phyloP scores from a whole-genome alignment of 2,329 filamentous ascomycete species.

The Aureobasidium melanogenum region DNA sequence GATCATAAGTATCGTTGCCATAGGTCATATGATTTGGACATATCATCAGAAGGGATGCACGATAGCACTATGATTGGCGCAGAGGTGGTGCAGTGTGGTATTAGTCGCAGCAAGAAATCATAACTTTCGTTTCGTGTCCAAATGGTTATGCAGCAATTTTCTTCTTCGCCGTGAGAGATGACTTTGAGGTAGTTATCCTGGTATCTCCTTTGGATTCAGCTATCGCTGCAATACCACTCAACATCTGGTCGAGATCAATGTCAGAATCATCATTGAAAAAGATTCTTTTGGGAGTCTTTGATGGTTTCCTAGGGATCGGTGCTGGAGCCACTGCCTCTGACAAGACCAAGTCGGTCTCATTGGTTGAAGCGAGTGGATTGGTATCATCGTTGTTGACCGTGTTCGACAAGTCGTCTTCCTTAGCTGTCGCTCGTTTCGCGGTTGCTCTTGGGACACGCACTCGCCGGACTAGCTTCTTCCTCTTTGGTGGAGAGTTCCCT shows the following conservation, averaged over 20 bases:
- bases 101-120: too few relatives aligned
- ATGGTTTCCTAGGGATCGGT: background rate
- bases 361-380: background rate
- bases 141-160: background rate
- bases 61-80: background rate
- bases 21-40: background rate
- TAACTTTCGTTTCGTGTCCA: background rate
- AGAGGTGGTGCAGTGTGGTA: background rate
- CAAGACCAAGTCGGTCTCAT: background rate
- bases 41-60: background rate
- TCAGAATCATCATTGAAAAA: background rate
- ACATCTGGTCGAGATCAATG: constrained; percentile 1
- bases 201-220: background rate
- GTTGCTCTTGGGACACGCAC: background rate
- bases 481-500: background rate
- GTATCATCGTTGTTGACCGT: background rate
- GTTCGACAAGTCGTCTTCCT: background rate
- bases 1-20: background rate
- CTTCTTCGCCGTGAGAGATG: background rate
- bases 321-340: background rate
- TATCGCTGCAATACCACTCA: constrained; percentile 1
- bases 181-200: background rate
- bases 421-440: background rate
- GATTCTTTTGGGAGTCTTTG: background rate
- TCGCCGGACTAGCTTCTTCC: background rate